phyloP scores from a whole-genome alignment of 2,329 filamentous ascomycete genomes.

The Emericellopsis atlantica region DNA sequence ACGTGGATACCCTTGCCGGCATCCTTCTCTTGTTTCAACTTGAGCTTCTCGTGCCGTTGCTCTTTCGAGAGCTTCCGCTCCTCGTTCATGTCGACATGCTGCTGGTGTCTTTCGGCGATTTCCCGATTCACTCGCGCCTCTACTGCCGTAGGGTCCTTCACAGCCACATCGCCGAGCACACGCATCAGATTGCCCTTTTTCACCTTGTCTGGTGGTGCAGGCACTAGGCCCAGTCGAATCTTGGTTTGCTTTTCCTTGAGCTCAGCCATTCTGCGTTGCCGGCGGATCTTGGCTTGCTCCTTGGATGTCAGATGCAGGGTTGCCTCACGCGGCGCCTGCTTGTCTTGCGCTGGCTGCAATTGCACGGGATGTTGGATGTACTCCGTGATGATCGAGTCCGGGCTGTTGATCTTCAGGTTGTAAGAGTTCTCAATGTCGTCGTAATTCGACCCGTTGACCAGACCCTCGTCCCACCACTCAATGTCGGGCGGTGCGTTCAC shows the following conservation, averaged over 20 bases:
- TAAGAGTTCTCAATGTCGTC: slow-evolving; percentile 50
- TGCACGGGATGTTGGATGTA: slow-evolving; percentile 90
- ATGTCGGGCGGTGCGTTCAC: slow-evolving; percentile 75
- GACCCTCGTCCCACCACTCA: slow-evolving; percentile 95
- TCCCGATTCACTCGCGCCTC: slow-evolving; percentile 89
- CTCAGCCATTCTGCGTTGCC: slow-evolving; percentile 83
- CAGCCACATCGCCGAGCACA: slow-evolving; percentile 71
- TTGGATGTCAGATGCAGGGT: slow-evolving; percentile 85
- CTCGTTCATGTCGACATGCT: slow-evolving; percentile 69
- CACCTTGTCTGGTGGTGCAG: slow-evolving; percentile 86
- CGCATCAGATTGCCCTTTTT: slow-evolving; percentile 98
- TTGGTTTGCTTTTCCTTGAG: slow-evolving; percentile 95
- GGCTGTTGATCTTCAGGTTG: slow-evolving; percentile 59
- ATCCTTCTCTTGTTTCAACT: slow-evolving; percentile 73
- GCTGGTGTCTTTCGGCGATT: slow-evolving; percentile 72
- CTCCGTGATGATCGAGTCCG: slow-evolving; percentile 79
- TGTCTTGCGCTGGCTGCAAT: slow-evolving; percentile 83
- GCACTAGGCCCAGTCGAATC: slow-evolving; percentile 79
- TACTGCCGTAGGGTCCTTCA: slow-evolving; percentile 94
- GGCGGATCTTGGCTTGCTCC: slow-evolving; percentile 82
- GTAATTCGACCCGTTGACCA: slow-evolving; percentile 67
- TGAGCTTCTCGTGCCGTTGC: slow-evolving; percentile 72
- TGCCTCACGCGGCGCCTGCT: slow-evolving; percentile 65
- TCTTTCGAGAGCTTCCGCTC: slow-evolving; percentile 83
- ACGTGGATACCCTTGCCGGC: slow-evolving; percentile 75